Conservation (phyloP, 1,284 basidiomycete genomes). For the Rhodotorula mucilaginosa region DNA sequence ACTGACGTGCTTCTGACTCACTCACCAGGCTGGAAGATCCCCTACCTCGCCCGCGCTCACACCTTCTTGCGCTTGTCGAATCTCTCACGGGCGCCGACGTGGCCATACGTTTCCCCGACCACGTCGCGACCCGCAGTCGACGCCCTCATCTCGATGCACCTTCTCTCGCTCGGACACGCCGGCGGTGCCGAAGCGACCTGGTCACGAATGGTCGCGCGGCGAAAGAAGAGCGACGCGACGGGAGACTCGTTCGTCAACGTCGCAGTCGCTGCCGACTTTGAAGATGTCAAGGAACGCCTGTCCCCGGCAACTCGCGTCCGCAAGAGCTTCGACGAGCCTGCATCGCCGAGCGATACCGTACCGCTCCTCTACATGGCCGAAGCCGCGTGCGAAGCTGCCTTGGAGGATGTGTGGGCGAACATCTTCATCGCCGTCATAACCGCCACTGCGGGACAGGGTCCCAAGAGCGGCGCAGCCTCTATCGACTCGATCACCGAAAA, state of each 20-base stretch:
- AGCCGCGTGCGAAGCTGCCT: conserved; percentile 29
- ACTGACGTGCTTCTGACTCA: too few species aligned
- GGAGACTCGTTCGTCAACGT: conserved; percentile 34
- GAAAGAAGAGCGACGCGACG: conserved; percentile 28
- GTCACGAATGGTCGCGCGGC: conserved; percentile 24
- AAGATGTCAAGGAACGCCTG: conserved; percentile 22
- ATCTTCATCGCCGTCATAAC: conserved; percentile 39
- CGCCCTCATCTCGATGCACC: conserved; percentile 37
- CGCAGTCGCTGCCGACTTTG: conserved; percentile 36
- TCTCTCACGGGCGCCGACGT: conserved; percentile 35
- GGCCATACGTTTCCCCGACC: conserved; percentile 28
- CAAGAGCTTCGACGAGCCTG: conserved; percentile 7
- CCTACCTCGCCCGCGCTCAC: conserved; percentile 33
- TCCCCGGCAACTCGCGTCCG: not conserved
- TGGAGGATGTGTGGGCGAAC: conserved; percentile 37
- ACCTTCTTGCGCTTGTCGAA: conserved; percentile 41
- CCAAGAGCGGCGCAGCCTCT: not conserved
- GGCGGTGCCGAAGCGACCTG: conserved; percentile 33
- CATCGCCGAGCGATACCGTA: conserved; percentile 27
- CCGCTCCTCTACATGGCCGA: conserved; percentile 41
- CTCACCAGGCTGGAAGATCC: conserved; percentile 25
- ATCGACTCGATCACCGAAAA: conserved; percentile 2
- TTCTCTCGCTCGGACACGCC: conserved; percentile 19
- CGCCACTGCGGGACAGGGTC: conserved; percentile 22
- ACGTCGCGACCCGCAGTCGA: conserved; percentile 29